Evolutionary conservation across 2,329 filamentous ascomycete species (phyloP), one percentile per base, ranked within the genome.

Genomic region (Diaporthe sp.): DNA sequence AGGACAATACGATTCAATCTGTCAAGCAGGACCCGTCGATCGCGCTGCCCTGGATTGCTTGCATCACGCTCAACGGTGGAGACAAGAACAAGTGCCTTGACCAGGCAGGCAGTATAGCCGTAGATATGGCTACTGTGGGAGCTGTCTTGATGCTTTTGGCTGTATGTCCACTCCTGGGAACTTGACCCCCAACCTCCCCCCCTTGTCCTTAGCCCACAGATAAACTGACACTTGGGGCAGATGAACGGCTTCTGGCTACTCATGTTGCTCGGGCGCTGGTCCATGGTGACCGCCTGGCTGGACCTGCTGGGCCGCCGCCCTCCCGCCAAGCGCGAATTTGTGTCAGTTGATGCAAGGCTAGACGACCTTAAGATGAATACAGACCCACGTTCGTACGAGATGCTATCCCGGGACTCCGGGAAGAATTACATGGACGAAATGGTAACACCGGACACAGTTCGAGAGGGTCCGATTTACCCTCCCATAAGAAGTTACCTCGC

Each of bases 181-280:
- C 51, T n/a, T n/a, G 5, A 39, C 3, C 10, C 37, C 58, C 37
- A 4, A 34, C 55, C 19, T 39, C 4, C 8, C 15, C 19, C 4
- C 17, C 37, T 25, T 5, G 7, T 3, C 37, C 17, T 22, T 49
- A 22, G 39, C 22, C 25, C 13, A 28, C 12, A 55, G 25, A 37
- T 69, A 71, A 72, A 78, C 77, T 78, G 74, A 46, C 57, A 74
- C 51, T 62, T 67, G 19, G 57, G 59, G 25, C 78, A 95, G 92
- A 88, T 95, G 78, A 96, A 96, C 78, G 96, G 96, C 10, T 86
- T 98, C 65, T 98, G 96, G 92, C 91, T 94, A 68, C 89, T 97
- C 74, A 84, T 98, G 73, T 91, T 98, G 75, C 91, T 98, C 44
- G 93, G 94, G 51, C 93, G 96, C 71, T 92, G 91, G 83, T 93